Percentiles rank a stretch among this genome's conserved stretches.
These are phyloP conservation scores for Russula foetens DNA, from an alignment of 768 basidiomycete genomes.

Conservation along the genomic window DNA sequence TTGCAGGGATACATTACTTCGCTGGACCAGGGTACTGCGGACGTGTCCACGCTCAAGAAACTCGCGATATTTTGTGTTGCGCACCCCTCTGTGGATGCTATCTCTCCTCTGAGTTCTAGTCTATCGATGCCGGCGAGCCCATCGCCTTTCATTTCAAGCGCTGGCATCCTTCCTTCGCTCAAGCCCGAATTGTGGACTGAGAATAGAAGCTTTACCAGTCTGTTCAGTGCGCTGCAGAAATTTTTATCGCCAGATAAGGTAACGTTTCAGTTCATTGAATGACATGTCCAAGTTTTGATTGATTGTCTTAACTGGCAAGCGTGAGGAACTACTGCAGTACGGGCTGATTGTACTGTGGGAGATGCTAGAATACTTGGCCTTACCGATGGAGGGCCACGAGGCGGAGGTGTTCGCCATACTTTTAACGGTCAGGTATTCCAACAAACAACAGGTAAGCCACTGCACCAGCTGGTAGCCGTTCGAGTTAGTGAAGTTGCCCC, in stretches of 20 bases:
- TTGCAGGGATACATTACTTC: slow-evolving; percentile 45
- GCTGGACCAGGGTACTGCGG: slow-evolving; percentile 45
- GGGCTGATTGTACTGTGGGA: slow-evolving; percentile 81
- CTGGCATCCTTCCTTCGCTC: slow-evolving; percentile 36
- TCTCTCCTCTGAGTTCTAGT: slow-evolving; percentile 47
- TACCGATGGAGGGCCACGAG: slow-evolving; percentile 72
- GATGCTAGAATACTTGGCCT: slow-evolving; percentile 64
- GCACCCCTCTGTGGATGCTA: slow-evolving; percentile 45
- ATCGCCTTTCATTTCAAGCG: slow-evolving; percentile 42
- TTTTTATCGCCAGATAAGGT: slow-evolving; percentile 62
- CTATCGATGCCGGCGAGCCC: slow-evolving; percentile 45
- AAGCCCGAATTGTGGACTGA: slow-evolving; percentile 63
- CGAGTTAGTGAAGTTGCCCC: not conserved
- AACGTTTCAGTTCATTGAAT: slow-evolving; percentile 18
- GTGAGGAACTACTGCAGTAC: slow-evolving; percentile 60
- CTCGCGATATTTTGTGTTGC: slow-evolving; percentile 54
- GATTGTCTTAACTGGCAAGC: slow-evolving; percentile 31
- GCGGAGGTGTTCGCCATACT: slow-evolving; percentile 65
- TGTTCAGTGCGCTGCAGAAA: slow-evolving; percentile 57
- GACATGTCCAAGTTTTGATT: slow-evolving; percentile 15
- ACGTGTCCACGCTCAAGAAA: slow-evolving; percentile 51
- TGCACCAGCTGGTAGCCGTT: not conserved
- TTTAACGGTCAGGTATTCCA: slow-evolving; percentile 65
- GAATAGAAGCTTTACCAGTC: slow-evolving; percentile 57
- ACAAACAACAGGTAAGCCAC: slow-evolving; percentile 53